phyloP scores from a whole-genome alignment of 2,329 filamentous ascomycete genomes.

The Ceratocystis huliohia region DNA sequence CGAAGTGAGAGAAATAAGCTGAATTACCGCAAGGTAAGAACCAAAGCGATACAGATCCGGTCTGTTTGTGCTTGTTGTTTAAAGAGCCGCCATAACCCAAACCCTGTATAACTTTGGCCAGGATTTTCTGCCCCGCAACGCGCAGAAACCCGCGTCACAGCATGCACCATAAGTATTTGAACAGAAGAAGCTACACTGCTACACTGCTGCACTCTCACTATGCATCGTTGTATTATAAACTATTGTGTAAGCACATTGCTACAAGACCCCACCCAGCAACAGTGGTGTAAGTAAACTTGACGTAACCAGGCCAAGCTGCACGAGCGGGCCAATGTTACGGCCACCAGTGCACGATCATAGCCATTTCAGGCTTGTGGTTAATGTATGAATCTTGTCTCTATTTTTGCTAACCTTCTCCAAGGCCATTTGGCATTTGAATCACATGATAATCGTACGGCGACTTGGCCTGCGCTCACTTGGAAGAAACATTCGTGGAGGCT shows the following conservation, averaged over 20 bases:
- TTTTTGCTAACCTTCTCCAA: neutral
- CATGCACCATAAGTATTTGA: neutral
- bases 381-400: neutral
- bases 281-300: no score
- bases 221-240: neutral
- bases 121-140: slow-evolving; percentile 13
- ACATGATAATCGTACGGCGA: neutral
- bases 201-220: neutral
- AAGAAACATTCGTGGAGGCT: neutral
- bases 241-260: no score
- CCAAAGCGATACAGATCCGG: neutral
- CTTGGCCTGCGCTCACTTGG: neutral
- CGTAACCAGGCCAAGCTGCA: no score
- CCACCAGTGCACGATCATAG: neutral
- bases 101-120: neutral
- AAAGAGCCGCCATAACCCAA: neutral
- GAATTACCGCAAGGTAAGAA: neutral
- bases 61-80: neutral
- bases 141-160: neutral
- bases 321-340: neutral
- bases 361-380: neutral
- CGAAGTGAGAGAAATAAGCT: neutral
- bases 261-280: no score
- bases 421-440: neutral
- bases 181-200: neutral